These are phyloP conservation scores for Cutaneotrichosporon arboriforme DNA, from an alignment of 1,284 basidiomycete species.

Conservation along the genomic window DNA sequence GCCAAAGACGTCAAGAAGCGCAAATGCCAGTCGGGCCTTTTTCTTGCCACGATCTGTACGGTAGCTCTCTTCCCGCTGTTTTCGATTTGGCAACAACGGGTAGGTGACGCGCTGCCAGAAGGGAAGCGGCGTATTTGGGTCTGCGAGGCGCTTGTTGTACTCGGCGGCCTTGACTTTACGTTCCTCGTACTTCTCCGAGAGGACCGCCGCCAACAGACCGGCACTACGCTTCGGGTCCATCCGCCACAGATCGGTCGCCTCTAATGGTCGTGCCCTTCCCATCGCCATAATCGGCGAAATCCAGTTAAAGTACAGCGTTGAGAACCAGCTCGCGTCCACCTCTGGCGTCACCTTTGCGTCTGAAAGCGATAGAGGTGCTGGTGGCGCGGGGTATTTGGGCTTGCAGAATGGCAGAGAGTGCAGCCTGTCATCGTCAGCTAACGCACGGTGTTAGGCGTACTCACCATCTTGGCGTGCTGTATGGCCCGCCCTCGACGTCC, in stretches of 20 bases:
- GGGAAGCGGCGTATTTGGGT: constrained; percentile 34
- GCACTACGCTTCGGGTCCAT: constrained; percentile 57
- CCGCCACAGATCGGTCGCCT: constrained; percentile 77
- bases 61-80: constrained; percentile 34
- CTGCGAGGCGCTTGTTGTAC: constrained; percentile 63
- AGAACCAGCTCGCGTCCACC: constrained; percentile 53
- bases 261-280: constrained; percentile 63
- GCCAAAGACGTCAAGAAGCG: constrained; percentile 75
- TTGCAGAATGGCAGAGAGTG: constrained; percentile 46
- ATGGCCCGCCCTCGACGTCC: constrained; percentile 38
- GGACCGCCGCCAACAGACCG: constrained; percentile 59
- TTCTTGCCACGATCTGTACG: constrained; percentile 56
- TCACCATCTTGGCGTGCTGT: constrained; percentile 42
- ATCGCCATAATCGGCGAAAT: constrained; percentile 62
- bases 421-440: constrained; percentile 25
- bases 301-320: constrained; percentile 62
- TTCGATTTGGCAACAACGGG: constrained; percentile 28
- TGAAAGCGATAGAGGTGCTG: constrained; percentile 55
- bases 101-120: constrained; percentile 26
- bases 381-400: constrained; percentile 48
- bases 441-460: constrained; percentile 13
- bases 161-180: constrained; percentile 58
- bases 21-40: constrained; percentile 63
- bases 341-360: constrained; percentile 56
- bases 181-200: constrained; percentile 61